A percentile compares a stretch with the other conserved stretches of the same genome.
Evolutionary conservation across 345 rosid species (phyloP).

Genomic region (Boechera divaricarpa): DNA sequence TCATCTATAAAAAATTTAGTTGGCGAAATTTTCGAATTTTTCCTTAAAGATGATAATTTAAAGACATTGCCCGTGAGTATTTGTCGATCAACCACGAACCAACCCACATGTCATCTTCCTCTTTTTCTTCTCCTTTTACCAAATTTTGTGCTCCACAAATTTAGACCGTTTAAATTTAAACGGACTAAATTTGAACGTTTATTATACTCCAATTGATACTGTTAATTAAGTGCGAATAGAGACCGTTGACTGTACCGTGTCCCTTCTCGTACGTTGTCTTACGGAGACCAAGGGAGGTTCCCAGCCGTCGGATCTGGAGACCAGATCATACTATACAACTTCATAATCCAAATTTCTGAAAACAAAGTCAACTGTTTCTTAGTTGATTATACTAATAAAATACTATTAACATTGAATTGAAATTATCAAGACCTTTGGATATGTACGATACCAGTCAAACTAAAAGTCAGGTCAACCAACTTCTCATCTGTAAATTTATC

Average conservation of each 20-base stretch:
- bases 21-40: no score
- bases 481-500: not conserved
- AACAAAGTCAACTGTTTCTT: slow-evolving; percentile 23
- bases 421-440: slow-evolving; percentile 15
- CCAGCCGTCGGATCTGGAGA: slow-evolving; percentile 8
- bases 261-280: slow-evolving; percentile 26
- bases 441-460: slow-evolving; percentile 19
- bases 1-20: no score
- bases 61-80: slow-evolving; percentile 30
- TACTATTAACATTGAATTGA: not conserved
- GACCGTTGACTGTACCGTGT: slow-evolving; percentile 28
- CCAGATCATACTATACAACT: slow-evolving; percentile 12
- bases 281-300: not conserved
- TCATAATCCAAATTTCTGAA: not conserved
- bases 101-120: slow-evolving; percentile 32
- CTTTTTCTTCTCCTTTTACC: slow-evolving; percentile 23
- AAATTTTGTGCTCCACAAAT: slow-evolving; percentile 20
- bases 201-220: not conserved
- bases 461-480: slow-evolving; percentile 20
- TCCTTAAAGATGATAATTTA: not conserved
- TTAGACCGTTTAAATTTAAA: not conserved
- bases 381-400: slow-evolving; percentile 2
- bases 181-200: not conserved
- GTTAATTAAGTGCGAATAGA: not conserved
- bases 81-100: slow-evolving; percentile 15